Conservation (phyloP, 1,139 yeast genomes). For the Pichia kudriavzevii region DNA sequence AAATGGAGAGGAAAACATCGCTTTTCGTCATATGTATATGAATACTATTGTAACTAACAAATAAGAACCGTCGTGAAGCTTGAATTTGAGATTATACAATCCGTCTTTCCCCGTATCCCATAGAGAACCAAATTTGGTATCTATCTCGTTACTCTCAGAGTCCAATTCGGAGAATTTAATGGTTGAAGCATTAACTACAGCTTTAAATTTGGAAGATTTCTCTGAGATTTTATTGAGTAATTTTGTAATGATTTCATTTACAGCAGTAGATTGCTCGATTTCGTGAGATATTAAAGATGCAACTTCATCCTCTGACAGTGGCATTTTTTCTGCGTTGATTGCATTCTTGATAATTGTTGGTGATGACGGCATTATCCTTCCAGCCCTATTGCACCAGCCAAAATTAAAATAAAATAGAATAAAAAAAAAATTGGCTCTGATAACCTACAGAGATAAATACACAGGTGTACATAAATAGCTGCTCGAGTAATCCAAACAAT, state of each 20-base stretch:
- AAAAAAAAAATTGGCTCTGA: too few relatives aligned
- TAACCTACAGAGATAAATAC: too few relatives aligned
- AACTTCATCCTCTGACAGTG: background rate
- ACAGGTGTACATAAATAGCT: too few relatives aligned
- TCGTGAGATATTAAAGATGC: background rate
- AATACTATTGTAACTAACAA: conserved; percentile 11
- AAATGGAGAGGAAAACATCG: too few relatives aligned
- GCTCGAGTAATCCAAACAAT: too few relatives aligned
- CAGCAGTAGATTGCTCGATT: background rate
- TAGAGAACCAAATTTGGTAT: conserved; percentile 30
- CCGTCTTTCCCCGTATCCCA: conserved; percentile 37
- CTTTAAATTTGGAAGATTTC: conserved; percentile 33
- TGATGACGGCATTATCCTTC: too few relatives aligned
- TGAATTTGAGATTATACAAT: conserved; percentile 22
- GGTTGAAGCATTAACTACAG: conserved; percentile 26
- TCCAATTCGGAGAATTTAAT: conserved; percentile 12
- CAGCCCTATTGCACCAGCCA: too few relatives aligned
- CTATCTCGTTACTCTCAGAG: conserved; percentile 3
- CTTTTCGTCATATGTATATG: conserved; percentile 9
- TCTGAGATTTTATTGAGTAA: conserved; percentile 23
- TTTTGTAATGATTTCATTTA: conserved; percentile 8
- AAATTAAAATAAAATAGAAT: too few relatives aligned
- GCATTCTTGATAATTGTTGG: too few relatives aligned
- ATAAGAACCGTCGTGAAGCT: too few relatives aligned
- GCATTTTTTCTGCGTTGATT: background rate